These are phyloP conservation scores for Candida krabiensis DNA, from an alignment of 805 yeast genomes.

Conservation along the genomic window DNA sequence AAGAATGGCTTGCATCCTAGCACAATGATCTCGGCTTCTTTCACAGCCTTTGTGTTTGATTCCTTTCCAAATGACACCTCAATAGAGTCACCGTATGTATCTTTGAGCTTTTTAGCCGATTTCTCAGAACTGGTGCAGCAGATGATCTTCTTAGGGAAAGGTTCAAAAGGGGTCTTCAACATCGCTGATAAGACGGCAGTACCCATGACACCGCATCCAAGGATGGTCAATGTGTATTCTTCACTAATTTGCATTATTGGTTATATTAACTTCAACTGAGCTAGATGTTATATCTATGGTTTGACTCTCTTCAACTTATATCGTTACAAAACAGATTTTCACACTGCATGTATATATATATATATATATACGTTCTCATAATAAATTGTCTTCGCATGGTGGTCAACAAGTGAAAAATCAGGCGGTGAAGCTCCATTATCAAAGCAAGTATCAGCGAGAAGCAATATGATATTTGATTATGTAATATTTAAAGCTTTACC, in stretches of 20 bases:
- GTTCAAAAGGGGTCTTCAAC: constrained; percentile 46
- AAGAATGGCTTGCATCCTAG: constrained; percentile 89
- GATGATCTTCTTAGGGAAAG: constrained; percentile 69
- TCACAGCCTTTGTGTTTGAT: constrained; percentile 58
- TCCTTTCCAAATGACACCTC: constrained; percentile 48
- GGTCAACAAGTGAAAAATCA: too few relatives aligned
- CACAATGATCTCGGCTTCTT: constrained; percentile 65
- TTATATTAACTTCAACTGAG: background rate
- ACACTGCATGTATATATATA: too few relatives aligned
- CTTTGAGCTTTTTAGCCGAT: constrained; percentile 48
- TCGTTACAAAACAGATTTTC: too few relatives aligned
- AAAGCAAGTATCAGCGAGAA: too few relatives aligned
- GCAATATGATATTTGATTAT: too few relatives aligned
- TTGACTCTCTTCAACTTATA: too few relatives aligned
- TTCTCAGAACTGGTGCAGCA: constrained; percentile 69
- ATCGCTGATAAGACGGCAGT: constrained; percentile 87
- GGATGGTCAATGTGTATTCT: constrained; percentile 51
- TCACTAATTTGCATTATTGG: constrained; percentile 6
- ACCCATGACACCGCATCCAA: constrained; percentile 97
- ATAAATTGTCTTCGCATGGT: too few relatives aligned
- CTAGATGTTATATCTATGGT: too few relatives aligned
- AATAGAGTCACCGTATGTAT: constrained; percentile 52
- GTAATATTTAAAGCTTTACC: too few relatives aligned
- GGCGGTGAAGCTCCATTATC: too few relatives aligned
- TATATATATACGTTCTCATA: too few relatives aligned